These are phyloP conservation scores for Zasmidium cellare DNA, from an alignment of 2,329 filamentous ascomycete species.

Conservation along the genomic window DNA sequence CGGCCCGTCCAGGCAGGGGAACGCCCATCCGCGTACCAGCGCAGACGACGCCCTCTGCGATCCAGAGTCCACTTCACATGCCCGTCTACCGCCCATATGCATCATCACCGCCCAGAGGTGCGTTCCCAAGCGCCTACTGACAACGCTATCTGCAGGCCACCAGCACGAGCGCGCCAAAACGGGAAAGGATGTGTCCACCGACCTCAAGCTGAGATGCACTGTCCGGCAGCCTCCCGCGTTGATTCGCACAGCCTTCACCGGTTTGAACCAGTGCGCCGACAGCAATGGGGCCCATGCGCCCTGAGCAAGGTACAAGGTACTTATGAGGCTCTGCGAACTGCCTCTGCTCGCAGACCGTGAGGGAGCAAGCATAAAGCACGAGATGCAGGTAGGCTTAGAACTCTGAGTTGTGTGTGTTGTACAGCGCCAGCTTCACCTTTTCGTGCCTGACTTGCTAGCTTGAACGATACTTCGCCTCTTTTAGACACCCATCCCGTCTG, in stretches of 20 bases:
- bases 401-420: background rate
- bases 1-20: background rate
- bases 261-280: background rate
- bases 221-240: background rate
- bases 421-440: background rate
- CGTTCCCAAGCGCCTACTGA: background rate
- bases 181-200: background rate
- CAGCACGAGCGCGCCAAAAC: background rate
- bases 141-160: background rate
- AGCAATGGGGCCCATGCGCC: background rate
- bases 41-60: background rate
- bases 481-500: background rate
- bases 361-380: constrained; percentile 1
- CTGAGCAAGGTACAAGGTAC: constrained; percentile 6
- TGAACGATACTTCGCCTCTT: background rate
- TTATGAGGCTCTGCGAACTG: constrained; percentile 10
- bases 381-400: constrained; percentile 6
- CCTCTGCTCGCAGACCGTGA: background rate
- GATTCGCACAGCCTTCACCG: constrained; percentile 9
- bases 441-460: background rate
- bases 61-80: background rate
- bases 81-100: background rate
- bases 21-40: too few species aligned
- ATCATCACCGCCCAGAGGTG: background rate
- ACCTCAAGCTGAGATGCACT: background rate